Base-by-base conservation (phyloP, 2,329 filamentous ascomycete genomes). In the Chaetomiaceae sp. region DNA sequence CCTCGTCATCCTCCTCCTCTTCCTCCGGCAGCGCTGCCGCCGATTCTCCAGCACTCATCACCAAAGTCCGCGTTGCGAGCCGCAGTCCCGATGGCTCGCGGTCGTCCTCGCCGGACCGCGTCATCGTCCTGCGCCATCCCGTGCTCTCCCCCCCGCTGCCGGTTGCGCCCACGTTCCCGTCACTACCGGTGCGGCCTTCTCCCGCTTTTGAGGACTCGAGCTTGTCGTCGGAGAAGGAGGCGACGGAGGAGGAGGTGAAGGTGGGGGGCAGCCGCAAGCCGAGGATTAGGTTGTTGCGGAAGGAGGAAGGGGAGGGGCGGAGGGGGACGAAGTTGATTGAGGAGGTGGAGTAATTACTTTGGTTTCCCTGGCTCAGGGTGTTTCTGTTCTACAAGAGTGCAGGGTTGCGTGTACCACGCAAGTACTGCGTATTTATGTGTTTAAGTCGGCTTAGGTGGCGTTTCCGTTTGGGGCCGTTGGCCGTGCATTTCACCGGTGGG, bases 41-140 rank as follows among this genome's bases (percentile, higher is more conserved):
- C n/a, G n/a, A n/a, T n/a, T n/a, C n/a, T n/a, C 45, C 45, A 2
- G 51, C 42, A 1, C 48, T 47, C 2, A 48, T 54, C 35, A 56
- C 53, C 44, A 56, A 49, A 45, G 51, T 57, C 38, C 40, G 47
- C 17, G 36, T 57, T 11, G 37, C 43, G 6, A 45, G 45, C 39
- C 34, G 49, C 42, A 51, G 45, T 38, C 24, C 39, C 3, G 44
- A 49, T 12, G 40, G 38, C n/a, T 50, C 52, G 14, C 32, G 46
- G 9, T 40, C 45, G 4, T 26, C 43, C 2, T 50, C 49, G 6
- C 47, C 49, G 6, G 47, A 53, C n/a, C 33, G 44, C 11, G 45
- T 55, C 37, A 53, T 55, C 27, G 17, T 33, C 7, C 48, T 55
- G 18, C 39, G 38, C 19, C 42, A 52, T 18, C 49, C 49, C 4